Conservation (phyloP, 1,284 basidiomycete species). For the Apiotrichum siamense region DNA sequence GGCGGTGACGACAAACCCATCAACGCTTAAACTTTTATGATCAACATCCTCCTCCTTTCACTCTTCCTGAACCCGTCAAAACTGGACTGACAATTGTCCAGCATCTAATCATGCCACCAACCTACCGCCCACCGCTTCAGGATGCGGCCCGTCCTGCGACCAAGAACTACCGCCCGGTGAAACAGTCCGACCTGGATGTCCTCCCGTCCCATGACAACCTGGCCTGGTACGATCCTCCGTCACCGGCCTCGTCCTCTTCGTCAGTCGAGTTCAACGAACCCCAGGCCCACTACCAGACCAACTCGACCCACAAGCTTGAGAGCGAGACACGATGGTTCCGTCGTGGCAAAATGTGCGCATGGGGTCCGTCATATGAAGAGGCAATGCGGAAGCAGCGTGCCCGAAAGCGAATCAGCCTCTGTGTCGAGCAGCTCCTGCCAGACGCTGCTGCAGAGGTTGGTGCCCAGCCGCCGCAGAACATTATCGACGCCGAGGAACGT, state of each 20-base stretch:
- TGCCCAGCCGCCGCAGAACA: constrained; percentile 26
- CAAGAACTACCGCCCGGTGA: constrained; percentile 3
- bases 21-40: constrained; percentile 21
- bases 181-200: constrained; percentile 30
- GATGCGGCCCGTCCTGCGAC: not conserved
- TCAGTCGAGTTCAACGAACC: constrained; percentile 19
- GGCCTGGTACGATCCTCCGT: constrained; percentile 34
- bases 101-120: constrained; percentile 17
- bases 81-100: not conserved
- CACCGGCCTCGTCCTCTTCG: constrained; percentile 24
- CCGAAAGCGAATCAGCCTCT: constrained; percentile 34
- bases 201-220: constrained; percentile 38
- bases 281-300: constrained; percentile 25
- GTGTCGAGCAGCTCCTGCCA: constrained; percentile 38
- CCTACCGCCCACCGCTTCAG: constrained; percentile 10
- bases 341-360: constrained; percentile 44
- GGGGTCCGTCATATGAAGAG: constrained; percentile 44
- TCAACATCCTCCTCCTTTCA: not conserved
- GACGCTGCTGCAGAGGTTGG: constrained; percentile 38
- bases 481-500: constrained; percentile 24
- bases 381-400: constrained; percentile 23
- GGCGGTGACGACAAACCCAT: constrained; percentile 23
- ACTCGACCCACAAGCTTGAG: constrained; percentile 43
- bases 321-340: constrained; percentile 38
- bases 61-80: not conserved